phyloP scores from a whole-genome alignment of 768 basidiomycete species.

The Pisolithus tinctorius region DNA sequence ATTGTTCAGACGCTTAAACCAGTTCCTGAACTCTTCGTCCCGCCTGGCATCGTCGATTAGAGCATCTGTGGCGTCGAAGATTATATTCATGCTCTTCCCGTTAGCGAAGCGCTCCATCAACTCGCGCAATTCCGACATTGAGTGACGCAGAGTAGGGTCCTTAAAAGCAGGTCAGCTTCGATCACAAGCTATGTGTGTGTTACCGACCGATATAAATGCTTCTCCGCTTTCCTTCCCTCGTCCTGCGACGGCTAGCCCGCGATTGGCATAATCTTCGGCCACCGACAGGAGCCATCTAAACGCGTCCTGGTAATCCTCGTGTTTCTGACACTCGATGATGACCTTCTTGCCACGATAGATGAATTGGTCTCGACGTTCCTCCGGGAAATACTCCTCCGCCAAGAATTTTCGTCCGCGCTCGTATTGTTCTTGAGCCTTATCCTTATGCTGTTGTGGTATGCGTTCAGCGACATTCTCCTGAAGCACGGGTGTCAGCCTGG shows the following conservation, averaged over 20 bases:
- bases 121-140: conserved; percentile 61
- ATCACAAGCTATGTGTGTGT: conserved; percentile 6
- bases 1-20: conserved; percentile 58
- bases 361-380: conserved; percentile 87
- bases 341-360: conserved; percentile 93
- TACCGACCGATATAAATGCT: conserved; percentile 7
- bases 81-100: conserved; percentile 52
- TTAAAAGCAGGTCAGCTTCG: conserved; percentile 18
- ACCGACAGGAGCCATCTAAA: conserved; percentile 66
- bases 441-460: conserved; percentile 65
- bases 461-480: conserved; percentile 43
- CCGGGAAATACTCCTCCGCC: conserved; percentile 80
- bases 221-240: conserved; percentile 25
- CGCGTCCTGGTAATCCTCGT: conserved; percentile 81
- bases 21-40: conserved; percentile 68
- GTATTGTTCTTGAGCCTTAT: conserved; percentile 43
- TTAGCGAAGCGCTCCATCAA: conserved; percentile 91
- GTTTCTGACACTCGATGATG: conserved; percentile 88
- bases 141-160: conserved; percentile 51
- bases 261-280: conserved; percentile 54
- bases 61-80: conserved; percentile 63
- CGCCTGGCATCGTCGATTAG: conserved; percentile 68
- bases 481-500: neutral
- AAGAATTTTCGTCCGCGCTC: conserved; percentile 64
- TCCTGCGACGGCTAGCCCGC: conserved; percentile 37